Evolutionary conservation across 1,284 basidiomycete species (phyloP).

Genomic region (Acaromyces ingoldii): DNA sequence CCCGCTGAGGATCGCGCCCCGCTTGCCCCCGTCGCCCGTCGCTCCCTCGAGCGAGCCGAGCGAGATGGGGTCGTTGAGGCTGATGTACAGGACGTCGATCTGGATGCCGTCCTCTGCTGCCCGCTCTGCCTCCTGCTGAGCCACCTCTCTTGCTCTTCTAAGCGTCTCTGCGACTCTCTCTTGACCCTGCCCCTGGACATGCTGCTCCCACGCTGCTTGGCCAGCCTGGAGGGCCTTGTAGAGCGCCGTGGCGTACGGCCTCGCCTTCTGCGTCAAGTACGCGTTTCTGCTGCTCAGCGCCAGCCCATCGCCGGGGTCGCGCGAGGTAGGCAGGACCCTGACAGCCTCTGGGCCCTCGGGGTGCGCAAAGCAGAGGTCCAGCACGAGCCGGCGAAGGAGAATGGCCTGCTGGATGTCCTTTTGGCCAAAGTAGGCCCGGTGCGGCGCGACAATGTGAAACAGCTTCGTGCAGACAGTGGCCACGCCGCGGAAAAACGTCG

Average conservation of each 20-base stretch:
- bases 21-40: too few species aligned
- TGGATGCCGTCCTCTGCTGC: constrained; percentile 56
- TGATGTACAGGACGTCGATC: constrained; percentile 75
- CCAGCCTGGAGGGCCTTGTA: constrained; percentile 63
- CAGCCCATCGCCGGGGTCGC: constrained; percentile 61
- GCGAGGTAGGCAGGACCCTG: constrained; percentile 70
- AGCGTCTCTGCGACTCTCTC: constrained; percentile 24
- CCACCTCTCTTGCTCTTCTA: constrained; percentile 19
- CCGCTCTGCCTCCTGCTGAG: constrained; percentile 17
- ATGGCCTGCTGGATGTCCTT: constrained; percentile 97
- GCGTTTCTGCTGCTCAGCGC: constrained; percentile 88
- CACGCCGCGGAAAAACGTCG: constrained; percentile 91
- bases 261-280: constrained; percentile 68
- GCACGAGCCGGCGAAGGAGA: constrained; percentile 73
- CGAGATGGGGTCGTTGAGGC: constrained; percentile 75
- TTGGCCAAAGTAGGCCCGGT: constrained; percentile 90
- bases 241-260: constrained; percentile 66
- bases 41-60: constrained; percentile 58
- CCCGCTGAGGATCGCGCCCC: constrained; percentile 75
- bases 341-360: constrained; percentile 65
- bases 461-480: constrained; percentile 92
- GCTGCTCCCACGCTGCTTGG: constrained; percentile 50
- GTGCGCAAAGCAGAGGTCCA: constrained; percentile 74
- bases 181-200: constrained; percentile 15
- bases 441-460: constrained; percentile 89